phyloP scores from a whole-genome alignment of 1,284 basidiomycete genomes.

The Xerocomus amazonicus region DNA sequence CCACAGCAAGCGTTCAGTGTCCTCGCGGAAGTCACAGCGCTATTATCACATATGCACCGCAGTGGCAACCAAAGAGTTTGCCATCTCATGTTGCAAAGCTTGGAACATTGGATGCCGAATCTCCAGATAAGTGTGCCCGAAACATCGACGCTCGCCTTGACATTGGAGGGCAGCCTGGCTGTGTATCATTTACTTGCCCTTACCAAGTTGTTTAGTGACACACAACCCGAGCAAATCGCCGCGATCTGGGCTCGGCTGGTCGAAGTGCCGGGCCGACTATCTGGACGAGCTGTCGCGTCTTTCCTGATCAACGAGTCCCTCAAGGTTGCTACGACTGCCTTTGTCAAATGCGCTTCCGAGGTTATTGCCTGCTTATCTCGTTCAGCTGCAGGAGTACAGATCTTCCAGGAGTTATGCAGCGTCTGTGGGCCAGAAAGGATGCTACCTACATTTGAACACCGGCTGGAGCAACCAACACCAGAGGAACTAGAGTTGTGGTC shows the following conservation, averaged over 20 bases:
- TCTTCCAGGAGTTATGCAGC: slow-evolving; percentile 82
- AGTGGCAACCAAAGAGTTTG: slow-evolving; percentile 42
- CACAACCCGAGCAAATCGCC: slow-evolving; percentile 80
- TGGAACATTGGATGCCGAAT: slow-evolving; percentile 79
- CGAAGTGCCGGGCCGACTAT: slow-evolving; percentile 64
- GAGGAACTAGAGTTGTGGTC: slow-evolving; percentile 74
- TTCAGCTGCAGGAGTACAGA: slow-evolving; percentile 67
- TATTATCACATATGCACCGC: slow-evolving; percentile 70
- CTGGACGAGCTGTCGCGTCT: slow-evolving; percentile 77
- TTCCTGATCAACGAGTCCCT: slow-evolving; percentile 88
- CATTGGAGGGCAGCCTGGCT: slow-evolving; percentile 59
- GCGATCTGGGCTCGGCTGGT: slow-evolving; percentile 78
- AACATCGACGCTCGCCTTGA: slow-evolving; percentile 36
- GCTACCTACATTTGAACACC: slow-evolving; percentile 72
- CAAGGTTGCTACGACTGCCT: slow-evolving; percentile 76
- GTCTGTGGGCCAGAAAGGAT: slow-evolving; percentile 84
- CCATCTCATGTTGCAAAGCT: slow-evolving; percentile 63
- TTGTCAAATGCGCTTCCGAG: slow-evolving; percentile 77
- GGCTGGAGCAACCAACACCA: slow-evolving; percentile 61
- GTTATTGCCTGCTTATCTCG: slow-evolving; percentile 85
- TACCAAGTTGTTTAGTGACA: slow-evolving; percentile 75
- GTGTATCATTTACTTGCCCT: slow-evolving; percentile 85
- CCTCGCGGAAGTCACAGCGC: slow-evolving; percentile 69
- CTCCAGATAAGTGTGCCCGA: slow-evolving; percentile 53
- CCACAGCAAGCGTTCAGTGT: slow-evolving; percentile 67